Evolutionary conservation across 2,329 filamentous ascomycete genomes (phyloP), one percentile per base, ranked within the genome.

Genomic region (Diplodia corticola): DNA sequence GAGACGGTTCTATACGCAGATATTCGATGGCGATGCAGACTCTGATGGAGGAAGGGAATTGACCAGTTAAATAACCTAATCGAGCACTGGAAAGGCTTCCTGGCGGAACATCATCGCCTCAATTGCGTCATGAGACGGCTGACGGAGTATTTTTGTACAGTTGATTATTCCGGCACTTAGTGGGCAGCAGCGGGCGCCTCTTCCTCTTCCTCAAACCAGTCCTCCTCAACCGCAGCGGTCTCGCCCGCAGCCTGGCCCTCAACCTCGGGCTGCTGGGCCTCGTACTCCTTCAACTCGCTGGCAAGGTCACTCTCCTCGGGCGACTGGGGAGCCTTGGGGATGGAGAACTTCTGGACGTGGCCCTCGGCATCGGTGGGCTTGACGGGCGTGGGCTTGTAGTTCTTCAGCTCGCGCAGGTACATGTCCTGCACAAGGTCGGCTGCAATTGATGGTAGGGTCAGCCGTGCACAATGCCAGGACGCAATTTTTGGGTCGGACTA

Each of bases 381-480:
- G 83, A 94, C 79, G 72, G 88, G 84, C 66, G 91, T 84, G 70
- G 89, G 84, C 88, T 98, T 98, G 90, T 97, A 98, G 82, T 88
- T 88, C 84, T 94, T 95, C 78, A 99, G 89, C 83, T 98, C 93
- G 81, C 90, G 91, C 74, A 99, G 89, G 86, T 99, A 99, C 78
- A 99, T 88, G 80, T 98, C 94, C 83, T 98, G 95, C 75, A 99
- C 92, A 76, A 97, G 88, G 81, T 99, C 95, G 88, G 92, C 95
- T 98, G 78, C 44, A 70, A 63, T 24, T n/a, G 67, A 35, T 54
- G 57, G 48, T 66, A 63, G 26, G 26, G 37, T 67, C 40, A 66
- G 54, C 35, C 37, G 79, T 22, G 30, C 66, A 53, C 49, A 10
- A 63, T 68, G 28, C 48, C 30, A 53, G 17, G 22, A 20, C n/a